phyloP scores from a whole-genome alignment of 768 basidiomycete genomes.

The Hemileccinum impolitum region DNA sequence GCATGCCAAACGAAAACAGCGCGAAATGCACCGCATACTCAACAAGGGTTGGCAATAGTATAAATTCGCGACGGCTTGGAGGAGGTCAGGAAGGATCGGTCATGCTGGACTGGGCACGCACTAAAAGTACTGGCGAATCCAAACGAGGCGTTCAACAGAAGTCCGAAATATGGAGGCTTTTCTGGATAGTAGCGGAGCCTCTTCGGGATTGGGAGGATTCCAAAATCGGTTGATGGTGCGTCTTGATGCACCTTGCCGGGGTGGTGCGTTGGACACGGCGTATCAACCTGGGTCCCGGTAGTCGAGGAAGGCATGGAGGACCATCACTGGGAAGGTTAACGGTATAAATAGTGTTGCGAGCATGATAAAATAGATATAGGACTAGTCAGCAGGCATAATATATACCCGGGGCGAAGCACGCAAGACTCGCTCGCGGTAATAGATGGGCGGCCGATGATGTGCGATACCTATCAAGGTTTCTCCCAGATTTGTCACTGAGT shows the following conservation, averaged over 20 bases:
- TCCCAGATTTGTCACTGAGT: too few relatives aligned
- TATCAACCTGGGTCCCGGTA: neutral
- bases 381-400: too few relatives aligned
- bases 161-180: conserved; percentile 49
- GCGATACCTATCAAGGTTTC: too few relatives aligned
- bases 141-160: conserved; percentile 54
- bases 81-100: neutral
- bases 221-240: conserved; percentile 45
- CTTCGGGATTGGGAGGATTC: conserved; percentile 61
- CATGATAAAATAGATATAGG: too few relatives aligned
- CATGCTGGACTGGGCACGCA: conserved; percentile 6
- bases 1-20: neutral
- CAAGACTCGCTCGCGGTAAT: too few relatives aligned
- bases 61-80: conserved; percentile 63
- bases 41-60: conserved; percentile 83
- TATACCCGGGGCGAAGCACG: too few relatives aligned
- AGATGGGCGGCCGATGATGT: too few relatives aligned
- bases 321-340: neutral
- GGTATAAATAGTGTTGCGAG: conserved; percentile 14
- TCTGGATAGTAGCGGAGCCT: conserved; percentile 49
- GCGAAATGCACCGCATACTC: conserved; percentile 39
- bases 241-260: neutral
- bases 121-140: conserved; percentile 56
- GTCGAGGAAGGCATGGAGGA: conserved; percentile 16
- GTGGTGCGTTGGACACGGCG: neutral